Evolutionary conservation across 306 rosid species (phyloP).

Genomic region (Inga laurina): DNA sequence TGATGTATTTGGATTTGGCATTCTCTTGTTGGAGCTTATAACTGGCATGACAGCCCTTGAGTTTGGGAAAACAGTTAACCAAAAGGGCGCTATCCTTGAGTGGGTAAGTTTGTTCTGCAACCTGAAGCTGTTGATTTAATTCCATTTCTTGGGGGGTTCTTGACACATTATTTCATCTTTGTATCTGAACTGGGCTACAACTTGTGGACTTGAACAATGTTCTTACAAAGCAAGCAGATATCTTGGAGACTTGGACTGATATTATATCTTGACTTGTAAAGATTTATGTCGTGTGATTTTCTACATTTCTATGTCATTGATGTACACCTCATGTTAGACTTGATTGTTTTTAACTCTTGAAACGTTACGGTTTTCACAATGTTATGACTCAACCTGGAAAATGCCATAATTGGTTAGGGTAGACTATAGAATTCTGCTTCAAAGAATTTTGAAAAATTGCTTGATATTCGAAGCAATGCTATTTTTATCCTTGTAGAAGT

Average conservation of each 20-base stretch:
- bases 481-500: too few species aligned
- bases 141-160: background rate
- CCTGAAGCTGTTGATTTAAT: background rate
- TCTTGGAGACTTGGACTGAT: background rate
- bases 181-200: background rate
- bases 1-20: conserved; percentile 78
- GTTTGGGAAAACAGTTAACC: conserved; percentile 66
- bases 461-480: too few species aligned
- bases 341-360: too few species aligned
- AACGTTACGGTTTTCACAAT: too few species aligned
- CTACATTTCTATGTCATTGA: background rate
- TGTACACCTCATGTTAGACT: background rate
- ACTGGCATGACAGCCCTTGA: conserved; percentile 80
- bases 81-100: conserved; percentile 76
- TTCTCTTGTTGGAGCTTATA: conserved; percentile 71
- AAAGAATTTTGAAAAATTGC: too few species aligned
- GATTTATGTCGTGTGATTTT: background rate
- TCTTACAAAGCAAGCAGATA: background rate
- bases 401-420: too few species aligned
- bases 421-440: too few species aligned
- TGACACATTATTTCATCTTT: background rate
- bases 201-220: background rate
- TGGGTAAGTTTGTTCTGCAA: conserved; percentile 56
- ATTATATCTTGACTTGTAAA: background rate
- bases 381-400: too few species aligned